Percentiles rank a stretch among this genome's conserved stretches.
Conservation (phyloP, 2,329 filamentous ascomycete species). For the Nannizziopsis arthrosporioides region DNA sequence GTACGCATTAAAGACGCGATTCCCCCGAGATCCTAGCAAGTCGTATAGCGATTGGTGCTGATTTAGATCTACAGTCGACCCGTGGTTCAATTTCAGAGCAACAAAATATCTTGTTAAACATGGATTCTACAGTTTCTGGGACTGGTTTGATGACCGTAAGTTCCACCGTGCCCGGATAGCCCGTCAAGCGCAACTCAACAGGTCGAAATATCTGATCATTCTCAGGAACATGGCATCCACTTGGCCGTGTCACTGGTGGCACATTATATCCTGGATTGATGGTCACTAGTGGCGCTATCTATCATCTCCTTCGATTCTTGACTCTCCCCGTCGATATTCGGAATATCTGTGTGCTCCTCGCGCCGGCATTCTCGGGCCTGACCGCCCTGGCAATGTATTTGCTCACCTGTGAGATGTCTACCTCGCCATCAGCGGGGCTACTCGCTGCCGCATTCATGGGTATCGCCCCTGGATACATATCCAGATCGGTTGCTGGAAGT, state of each 20-base stretch:
- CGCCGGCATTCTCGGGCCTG: constrained; percentile 84
- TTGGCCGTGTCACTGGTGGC: constrained; percentile 93
- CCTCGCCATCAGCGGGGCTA: constrained; percentile 87
- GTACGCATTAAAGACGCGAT: constrained; percentile 45
- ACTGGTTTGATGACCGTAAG: constrained; percentile 97
- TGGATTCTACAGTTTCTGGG: constrained; percentile 99
- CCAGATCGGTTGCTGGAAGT: constrained; percentile 89
- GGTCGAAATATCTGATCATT: not conserved
- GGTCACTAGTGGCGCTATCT: constrained; percentile 96
- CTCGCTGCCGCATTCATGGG: constrained; percentile 95
- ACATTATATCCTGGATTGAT: constrained; percentile 98
- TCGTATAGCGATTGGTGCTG: not conserved
- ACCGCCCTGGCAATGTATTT: constrained; percentile 90
- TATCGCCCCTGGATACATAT: constrained; percentile 94
- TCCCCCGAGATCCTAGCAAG: constrained; percentile 1
- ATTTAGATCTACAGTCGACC: constrained; percentile 58
- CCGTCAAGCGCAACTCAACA: not conserved
- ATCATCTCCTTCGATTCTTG: constrained; percentile 79
- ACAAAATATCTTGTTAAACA: constrained; percentile 95
- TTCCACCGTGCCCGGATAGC: constrained; percentile 5
- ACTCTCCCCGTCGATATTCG: constrained; percentile 93
- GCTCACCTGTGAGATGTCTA: constrained; percentile 91
- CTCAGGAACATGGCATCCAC: constrained; percentile 87
- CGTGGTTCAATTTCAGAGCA: constrained; percentile 98
- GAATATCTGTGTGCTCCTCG: constrained; percentile 95